Evolutionary conservation across 176 grass and related monocot genomes (phyloP).

Genomic region (Elaeis guineensis): DNA sequence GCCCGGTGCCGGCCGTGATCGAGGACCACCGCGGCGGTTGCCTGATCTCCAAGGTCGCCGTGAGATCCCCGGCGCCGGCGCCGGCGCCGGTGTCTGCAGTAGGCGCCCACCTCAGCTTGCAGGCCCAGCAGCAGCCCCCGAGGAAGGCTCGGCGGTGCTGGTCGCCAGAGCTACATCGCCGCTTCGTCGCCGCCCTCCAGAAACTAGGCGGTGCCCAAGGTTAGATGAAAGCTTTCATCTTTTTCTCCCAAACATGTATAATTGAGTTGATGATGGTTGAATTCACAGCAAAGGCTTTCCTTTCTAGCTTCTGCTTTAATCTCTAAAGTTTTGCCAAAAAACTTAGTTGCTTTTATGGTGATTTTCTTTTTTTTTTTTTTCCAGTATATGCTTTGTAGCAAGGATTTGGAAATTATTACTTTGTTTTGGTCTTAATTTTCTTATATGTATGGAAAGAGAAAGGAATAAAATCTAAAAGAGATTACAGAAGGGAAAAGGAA

Average conservation of each 20-base stretch:
- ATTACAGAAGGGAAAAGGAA: too few relatives aligned
- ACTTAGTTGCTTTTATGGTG: too few relatives aligned
- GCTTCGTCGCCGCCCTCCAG: slow-evolving; percentile 67
- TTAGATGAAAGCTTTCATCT: neutral
- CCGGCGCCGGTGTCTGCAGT: neutral
- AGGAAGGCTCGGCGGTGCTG: slow-evolving; percentile 78
- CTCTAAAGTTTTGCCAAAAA: slow-evolving; percentile 9
- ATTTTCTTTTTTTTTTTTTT: too few relatives aligned
- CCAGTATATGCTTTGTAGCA: too few relatives aligned
- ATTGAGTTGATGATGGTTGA: too few relatives aligned
- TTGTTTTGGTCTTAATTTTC: too few relatives aligned
- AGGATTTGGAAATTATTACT: too few relatives aligned
- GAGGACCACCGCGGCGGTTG: neutral
- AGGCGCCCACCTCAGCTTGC: slow-evolving; percentile 1
- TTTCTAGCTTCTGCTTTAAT: neutral
- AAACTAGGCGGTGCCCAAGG: slow-evolving; percentile 69
- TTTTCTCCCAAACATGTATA: neutral
- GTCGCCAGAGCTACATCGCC: slow-evolving; percentile 80
- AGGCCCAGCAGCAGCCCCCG: slow-evolving; percentile 17
- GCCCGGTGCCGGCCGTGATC: too few relatives aligned
- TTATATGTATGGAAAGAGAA: too few relatives aligned
- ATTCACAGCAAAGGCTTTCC: too few relatives aligned
- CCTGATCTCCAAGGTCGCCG: neutral
- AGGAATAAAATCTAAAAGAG: too few relatives aligned
- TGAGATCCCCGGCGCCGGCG: neutral